Conservation (phyloP, 2,329 filamentous ascomycete species). For the Colletotrichum tanaceti region DNA sequence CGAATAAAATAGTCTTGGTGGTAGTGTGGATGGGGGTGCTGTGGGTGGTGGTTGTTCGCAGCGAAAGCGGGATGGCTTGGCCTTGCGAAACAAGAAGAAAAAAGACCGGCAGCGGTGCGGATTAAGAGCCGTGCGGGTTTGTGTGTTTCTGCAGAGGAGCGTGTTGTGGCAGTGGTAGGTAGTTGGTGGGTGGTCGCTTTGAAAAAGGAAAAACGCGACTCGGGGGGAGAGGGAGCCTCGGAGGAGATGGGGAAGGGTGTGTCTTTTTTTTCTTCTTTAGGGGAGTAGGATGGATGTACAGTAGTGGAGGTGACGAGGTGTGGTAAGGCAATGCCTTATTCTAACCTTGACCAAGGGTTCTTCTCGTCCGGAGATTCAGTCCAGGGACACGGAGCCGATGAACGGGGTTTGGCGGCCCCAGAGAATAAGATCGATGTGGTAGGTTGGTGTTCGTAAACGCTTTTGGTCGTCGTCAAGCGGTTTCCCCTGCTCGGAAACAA, state of each 20-base stretch:
- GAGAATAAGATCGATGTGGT: conserved; percentile 33
- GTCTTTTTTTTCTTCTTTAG: conserved; percentile 16
- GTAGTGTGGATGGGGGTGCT: conserved; percentile 5
- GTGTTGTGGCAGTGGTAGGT: conserved; percentile 15
- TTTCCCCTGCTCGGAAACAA: conserved; percentile 55
- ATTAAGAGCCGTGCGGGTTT: conserved; percentile 35
- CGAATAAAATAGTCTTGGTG: conserved; percentile 13
- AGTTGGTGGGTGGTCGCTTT: conserved; percentile 20
- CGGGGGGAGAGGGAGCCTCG: conserved; percentile 9
- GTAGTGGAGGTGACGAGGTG: conserved; percentile 23
- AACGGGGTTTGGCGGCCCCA: conserved; percentile 38
- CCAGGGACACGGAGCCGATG: conserved; percentile 24
- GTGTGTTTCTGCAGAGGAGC: conserved; percentile 27
- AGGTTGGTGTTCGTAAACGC: conserved; percentile 5
- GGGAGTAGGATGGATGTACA: neutral
- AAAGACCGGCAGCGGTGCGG: conserved; percentile 30
- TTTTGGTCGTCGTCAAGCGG: conserved; percentile 46
- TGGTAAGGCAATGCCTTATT: conserved; percentile 13
- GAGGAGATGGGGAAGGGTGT: neutral
- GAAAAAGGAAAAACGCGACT: conserved; percentile 39
- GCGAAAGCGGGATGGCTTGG: conserved; percentile 21
- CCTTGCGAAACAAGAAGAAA: conserved; percentile 19
- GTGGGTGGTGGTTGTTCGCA: conserved; percentile 18
- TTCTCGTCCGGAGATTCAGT: conserved; percentile 11
- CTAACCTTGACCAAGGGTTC: conserved; percentile 2